Percentiles rank a stretch among this genome's conserved stretches.
Evolutionary conservation across 768 basidiomycete genomes (phyloP).

Genomic region (Phallus indusiatus): DNA sequence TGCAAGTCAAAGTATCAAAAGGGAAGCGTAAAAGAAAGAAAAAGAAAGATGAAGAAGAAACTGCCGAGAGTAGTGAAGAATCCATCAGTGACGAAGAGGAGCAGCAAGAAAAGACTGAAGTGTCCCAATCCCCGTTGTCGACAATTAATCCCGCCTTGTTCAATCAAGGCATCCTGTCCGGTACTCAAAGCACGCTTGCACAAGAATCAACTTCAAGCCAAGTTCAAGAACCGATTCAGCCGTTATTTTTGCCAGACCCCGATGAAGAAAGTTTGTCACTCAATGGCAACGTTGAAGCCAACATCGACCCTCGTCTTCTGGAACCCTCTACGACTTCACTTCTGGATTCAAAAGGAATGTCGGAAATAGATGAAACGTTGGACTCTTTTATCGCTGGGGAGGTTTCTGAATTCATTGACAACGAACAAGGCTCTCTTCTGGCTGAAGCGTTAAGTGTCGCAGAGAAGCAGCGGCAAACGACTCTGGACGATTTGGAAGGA

Average conservation of each 20-base stretch:
- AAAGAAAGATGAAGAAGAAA: slow-evolving; percentile 25
- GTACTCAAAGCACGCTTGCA: slow-evolving; percentile 27
- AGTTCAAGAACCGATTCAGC: slow-evolving; percentile 14
- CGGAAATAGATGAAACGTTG: slow-evolving; percentile 49
- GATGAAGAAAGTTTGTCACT: slow-evolving; percentile 27
- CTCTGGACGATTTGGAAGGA: slow-evolving; percentile 54
- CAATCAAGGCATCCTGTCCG: slow-evolving; percentile 58
- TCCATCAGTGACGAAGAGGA: slow-evolving; percentile 12
- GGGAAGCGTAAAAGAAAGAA: slow-evolving; percentile 33
- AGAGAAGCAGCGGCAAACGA: slow-evolving; percentile 46
- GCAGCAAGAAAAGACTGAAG: slow-evolving; percentile 9
- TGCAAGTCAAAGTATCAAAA: slow-evolving; percentile 25
- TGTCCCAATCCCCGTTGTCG: slow-evolving; percentile 17
- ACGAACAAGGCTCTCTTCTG: slow-evolving; percentile 50
- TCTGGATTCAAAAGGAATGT: slow-evolving; percentile 9
- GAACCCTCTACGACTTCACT: slow-evolving; percentile 13
- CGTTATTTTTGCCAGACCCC: slow-evolving; percentile 37
- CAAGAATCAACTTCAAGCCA: background rate
- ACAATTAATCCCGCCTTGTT: slow-evolving; percentile 51
- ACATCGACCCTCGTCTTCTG: slow-evolving; percentile 15
- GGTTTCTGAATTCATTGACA: slow-evolving; percentile 56
- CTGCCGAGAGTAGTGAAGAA: slow-evolving; percentile 19
- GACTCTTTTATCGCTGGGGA: slow-evolving; percentile 59
- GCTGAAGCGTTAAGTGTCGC: slow-evolving; percentile 57
- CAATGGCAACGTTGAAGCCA: slow-evolving; percentile 40